Evolutionary conservation across 345 rosid species (phyloP), one percentile per base, ranked within the genome.

Genomic region (Pistacia vera): DNA sequence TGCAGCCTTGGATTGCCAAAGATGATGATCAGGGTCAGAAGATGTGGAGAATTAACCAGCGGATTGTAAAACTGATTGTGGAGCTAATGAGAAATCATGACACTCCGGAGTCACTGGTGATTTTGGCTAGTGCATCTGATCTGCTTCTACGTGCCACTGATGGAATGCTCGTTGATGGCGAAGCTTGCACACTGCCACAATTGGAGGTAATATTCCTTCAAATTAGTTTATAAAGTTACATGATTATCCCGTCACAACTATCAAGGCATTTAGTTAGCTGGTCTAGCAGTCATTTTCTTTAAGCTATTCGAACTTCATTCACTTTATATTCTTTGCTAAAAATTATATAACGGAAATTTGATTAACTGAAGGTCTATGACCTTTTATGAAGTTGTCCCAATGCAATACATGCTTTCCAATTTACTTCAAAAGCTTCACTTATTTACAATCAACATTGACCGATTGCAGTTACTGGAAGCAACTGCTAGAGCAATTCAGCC

Each of bases 1-100:
- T 95, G 82, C 97, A 93, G 80, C 99, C 99, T 36, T 95, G 99
- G 99, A 95, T 93, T 48, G 93, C 96, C 41, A 95, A 95, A 88
- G 91, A 93, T 77, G 97, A 95, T 48, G 99, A 93, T 78, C 93
- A 86, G 77, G 93, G 96, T 82, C 97, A 93, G 85, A 92, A 90
- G 84, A 80, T 93, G 92, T 95, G 99, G 99, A 91, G 93, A 84
- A 83, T 93, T 83, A 95, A 95, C 86, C 99, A 95, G 78, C 86
- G 99, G 57, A 92, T 95, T 62, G 92, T 95, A 54, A 93, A 92
- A 79, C 81, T 95, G 85, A 80, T 93, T 63, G 97, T 86, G 69
- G 99, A 95, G 83, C 90, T 95, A 36, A 95, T 95, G 97, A 91
- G 99, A 74, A 92, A 91, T 76, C 98, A 95, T 49, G 92, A 93